Evolutionary conservation across 2,329 filamentous ascomycete species (phyloP).

Genomic region (Diaporthe australafricana): DNA sequence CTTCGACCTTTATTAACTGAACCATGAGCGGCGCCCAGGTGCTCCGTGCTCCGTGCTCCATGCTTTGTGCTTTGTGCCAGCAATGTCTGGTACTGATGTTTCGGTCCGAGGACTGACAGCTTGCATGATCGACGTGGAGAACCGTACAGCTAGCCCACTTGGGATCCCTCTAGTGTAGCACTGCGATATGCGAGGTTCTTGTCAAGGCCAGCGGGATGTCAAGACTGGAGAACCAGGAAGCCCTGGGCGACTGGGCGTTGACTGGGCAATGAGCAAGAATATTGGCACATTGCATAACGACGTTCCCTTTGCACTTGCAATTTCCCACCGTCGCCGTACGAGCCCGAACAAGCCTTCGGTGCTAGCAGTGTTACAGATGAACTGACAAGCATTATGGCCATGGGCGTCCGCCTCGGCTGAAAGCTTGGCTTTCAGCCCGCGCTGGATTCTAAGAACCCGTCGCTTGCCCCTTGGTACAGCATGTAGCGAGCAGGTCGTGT

Average conservation of each 20-base stretch:
- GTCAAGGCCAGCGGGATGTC: not conserved
- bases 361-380: conserved; percentile 20
- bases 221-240: not conserved
- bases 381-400: not conserved
- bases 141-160: conserved; percentile 15
- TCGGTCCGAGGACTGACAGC: conserved; percentile 25
- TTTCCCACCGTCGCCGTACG: conserved; percentile 18
- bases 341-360: conserved; percentile 1
- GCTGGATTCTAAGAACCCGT: not conserved
- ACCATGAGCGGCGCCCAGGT: not conserved
- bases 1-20: not conserved
- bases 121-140: conserved; percentile 14
- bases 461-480: not conserved
- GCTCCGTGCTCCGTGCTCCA: not conserved
- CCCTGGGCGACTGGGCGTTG: conserved; percentile 1
- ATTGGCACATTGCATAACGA: not conserved
- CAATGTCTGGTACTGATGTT: conserved; percentile 11
- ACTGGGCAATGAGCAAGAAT: not conserved
- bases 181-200: not conserved
- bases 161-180: not conserved
- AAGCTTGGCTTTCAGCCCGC: not conserved
- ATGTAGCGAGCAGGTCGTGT: not conserved
- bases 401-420: not conserved
- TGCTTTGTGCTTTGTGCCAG: not conserved
- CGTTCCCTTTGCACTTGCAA: conserved; percentile 5